Percentiles rank a stretch among this genome's conserved stretches.
Evolutionary conservation across 805 yeast species (phyloP).

Genomic region (Pichia californica): DNA sequence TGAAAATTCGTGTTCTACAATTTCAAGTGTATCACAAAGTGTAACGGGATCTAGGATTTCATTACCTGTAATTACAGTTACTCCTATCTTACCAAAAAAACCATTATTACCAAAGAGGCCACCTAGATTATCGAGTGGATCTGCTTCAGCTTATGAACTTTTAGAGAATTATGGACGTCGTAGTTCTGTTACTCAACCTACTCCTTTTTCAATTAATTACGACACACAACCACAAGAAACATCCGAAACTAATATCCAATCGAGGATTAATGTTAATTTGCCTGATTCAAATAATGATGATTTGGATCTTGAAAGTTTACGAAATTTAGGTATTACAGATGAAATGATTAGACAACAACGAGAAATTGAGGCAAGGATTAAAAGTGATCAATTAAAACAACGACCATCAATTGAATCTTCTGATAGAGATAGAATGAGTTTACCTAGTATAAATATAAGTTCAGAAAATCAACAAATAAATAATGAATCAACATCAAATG

Average conservation of each 20-base stretch:
- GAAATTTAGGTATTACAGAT: constrained; percentile 5
- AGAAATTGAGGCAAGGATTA: constrained; percentile 6
- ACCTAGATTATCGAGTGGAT: not conserved
- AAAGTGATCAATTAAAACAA: not conserved
- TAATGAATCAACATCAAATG: not conserved
- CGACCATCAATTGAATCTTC: no score
- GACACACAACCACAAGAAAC: not conserved
- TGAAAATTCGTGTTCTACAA: not conserved
- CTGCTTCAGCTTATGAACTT: constrained; percentile 5
- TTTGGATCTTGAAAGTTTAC: constrained; percentile 7
- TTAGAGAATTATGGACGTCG: constrained; percentile 6
- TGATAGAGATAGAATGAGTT: no score
- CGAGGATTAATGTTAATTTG: no score
- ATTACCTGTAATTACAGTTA: constrained; percentile 2
- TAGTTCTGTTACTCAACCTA: not conserved
- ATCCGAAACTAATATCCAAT: no score
- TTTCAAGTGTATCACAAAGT: not conserved
- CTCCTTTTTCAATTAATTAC: not conserved
- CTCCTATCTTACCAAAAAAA: constrained; percentile 2
- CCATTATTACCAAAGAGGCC: constrained; percentile 8
- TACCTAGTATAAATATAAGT: not conserved
- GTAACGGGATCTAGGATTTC: not conserved
- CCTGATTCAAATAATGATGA: not conserved
- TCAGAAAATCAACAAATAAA: not conserved
- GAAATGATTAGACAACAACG: constrained; percentile 8